Conservation (phyloP, 441 rosid genomes). For the Omphalea diandra region DNA sequence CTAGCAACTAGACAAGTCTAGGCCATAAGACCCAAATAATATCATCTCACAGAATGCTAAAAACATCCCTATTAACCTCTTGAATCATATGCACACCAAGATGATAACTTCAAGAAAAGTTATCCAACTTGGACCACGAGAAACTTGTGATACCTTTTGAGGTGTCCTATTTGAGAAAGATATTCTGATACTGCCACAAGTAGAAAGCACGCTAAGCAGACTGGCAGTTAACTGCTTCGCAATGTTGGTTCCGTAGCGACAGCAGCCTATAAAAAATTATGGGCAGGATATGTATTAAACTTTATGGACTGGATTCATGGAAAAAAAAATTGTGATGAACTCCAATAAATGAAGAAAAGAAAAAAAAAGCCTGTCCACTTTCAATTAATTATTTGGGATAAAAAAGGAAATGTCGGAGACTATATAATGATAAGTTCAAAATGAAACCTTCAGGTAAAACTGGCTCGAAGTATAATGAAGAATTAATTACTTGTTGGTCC, state of each 20-base stretch:
- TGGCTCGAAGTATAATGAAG: conserved; percentile 21
- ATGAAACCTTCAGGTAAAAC: not conserved
- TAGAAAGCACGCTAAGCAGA: conserved; percentile 54
- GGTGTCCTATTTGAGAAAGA: conserved; percentile 85
- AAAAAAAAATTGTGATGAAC: not conserved
- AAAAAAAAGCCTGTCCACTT: not conserved
- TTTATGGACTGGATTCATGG: not conserved
- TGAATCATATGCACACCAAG: too few species aligned
- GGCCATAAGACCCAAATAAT: too few species aligned
- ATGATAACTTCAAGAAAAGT: too few species aligned
- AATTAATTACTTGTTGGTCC: conserved; percentile 78
- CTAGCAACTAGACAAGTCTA: too few species aligned
- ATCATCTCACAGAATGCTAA: too few species aligned
- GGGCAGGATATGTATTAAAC: not conserved
- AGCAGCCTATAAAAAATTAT: conserved; percentile 44
- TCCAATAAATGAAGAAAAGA: not conserved
- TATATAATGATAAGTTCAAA: not conserved
- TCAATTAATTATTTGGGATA: not conserved
- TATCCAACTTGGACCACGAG: too few species aligned
- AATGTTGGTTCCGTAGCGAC: conserved; percentile 75
- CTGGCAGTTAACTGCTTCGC: conserved; percentile 60
- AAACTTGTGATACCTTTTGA: conserved; percentile 46
- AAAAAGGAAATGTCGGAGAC: not conserved
- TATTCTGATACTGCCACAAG: conserved; percentile 83
- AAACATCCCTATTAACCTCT: too few species aligned